Percentiles rank a stretch among this genome's conserved stretches.
These are phyloP conservation scores for Dipodascus geniculatus DNA, from an alignment of 805 yeast species.

Conservation along the genomic window DNA sequence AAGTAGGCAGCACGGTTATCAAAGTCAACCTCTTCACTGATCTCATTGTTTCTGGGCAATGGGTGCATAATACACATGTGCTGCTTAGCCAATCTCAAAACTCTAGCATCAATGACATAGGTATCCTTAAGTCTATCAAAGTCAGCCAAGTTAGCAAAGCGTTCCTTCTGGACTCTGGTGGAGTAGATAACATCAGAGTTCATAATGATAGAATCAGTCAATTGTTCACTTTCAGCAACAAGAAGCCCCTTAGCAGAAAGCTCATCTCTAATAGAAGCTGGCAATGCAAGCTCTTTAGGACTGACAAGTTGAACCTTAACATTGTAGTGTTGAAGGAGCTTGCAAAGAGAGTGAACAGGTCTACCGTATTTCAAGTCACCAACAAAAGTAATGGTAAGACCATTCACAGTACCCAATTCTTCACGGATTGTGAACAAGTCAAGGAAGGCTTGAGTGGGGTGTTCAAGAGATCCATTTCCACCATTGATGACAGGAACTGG, in stretches of 20 bases:
- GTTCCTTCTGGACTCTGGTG: conserved; percentile 96
- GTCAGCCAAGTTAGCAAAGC: conserved; percentile 66
- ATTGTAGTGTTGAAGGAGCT: conserved; percentile 81
- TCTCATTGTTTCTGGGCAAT: conserved; percentile 92
- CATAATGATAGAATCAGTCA: conserved; percentile 77
- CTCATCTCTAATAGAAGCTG: conserved; percentile 58
- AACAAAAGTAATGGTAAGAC: conserved; percentile 96
- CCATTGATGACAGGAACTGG: conserved; percentile 96
- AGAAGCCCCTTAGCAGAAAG: conserved; percentile 58
- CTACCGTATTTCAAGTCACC: conserved; percentile 98
- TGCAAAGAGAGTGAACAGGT: conserved; percentile 93
- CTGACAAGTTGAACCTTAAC: conserved; percentile 86
- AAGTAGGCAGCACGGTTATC: conserved; percentile 99
- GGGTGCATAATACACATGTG: conserved; percentile 99
- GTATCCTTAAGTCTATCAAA: conserved; percentile 84
- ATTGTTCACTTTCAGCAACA: conserved; percentile 57
- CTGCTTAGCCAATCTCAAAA: conserved; percentile 84
- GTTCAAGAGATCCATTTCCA: conserved; percentile 97
- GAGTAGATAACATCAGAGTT: conserved; percentile 93
- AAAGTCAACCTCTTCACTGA: conserved; percentile 95
- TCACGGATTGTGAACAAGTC: conserved; percentile 97
- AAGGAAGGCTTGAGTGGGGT: conserved; percentile 96
- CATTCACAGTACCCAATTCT: conserved; percentile 96
- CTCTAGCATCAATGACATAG: conserved; percentile 85
- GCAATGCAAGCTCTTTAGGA: conserved; percentile 80